These are phyloP conservation scores for Colletotrichum sansevieriae DNA, from an alignment of 2,329 filamentous ascomycete species.

Conservation along the genomic window DNA sequence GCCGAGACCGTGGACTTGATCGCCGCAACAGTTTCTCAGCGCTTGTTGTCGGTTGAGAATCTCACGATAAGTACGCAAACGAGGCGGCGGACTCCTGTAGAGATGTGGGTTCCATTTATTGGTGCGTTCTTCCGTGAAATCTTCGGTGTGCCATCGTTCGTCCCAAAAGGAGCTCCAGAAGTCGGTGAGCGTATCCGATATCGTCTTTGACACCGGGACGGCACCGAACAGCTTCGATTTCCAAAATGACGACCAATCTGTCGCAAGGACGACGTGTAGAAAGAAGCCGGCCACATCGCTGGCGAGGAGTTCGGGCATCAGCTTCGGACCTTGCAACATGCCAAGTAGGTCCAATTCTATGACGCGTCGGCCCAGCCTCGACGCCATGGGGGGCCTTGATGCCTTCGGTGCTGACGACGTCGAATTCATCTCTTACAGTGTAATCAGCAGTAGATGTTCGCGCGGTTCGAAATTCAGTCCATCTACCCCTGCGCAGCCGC, in stretches of 20 bases:
- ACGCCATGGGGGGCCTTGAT: not conserved
- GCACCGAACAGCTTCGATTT: conserved; percentile 10
- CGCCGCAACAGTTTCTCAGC: conserved; percentile 31
- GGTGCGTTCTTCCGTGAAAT: conserved; percentile 12
- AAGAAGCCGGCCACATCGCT: conserved; percentile 28
- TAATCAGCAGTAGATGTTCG: not conserved
- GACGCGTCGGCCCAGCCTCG: conserved; percentile 22
- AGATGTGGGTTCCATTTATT: conserved; percentile 24
- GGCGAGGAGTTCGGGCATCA: conserved; percentile 13
- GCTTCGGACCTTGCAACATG: conserved; percentile 5
- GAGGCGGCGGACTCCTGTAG: conserved; percentile 21
- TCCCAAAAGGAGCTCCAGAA: conserved; percentile 25
- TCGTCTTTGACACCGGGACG: not conserved
- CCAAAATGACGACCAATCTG: conserved; percentile 24
- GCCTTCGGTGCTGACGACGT: not conserved
- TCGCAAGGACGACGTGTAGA: conserved; percentile 10
- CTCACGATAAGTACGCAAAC: conserved; percentile 38
- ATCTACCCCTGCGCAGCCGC: not conserved
- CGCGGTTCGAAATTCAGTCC: not conserved
- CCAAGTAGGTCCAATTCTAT: conserved; percentile 25
- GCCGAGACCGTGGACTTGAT: conserved; percentile 19
- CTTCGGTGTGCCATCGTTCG: conserved; percentile 34
- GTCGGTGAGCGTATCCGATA: not conserved
- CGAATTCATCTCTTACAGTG: conserved; percentile 3
- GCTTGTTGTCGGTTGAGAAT: conserved; percentile 42